Evolutionary conservation across 352 stramenopile species (phyloP), one percentile per base, ranked within the genome.

Genomic region (Phytophthora litchii): DNA sequence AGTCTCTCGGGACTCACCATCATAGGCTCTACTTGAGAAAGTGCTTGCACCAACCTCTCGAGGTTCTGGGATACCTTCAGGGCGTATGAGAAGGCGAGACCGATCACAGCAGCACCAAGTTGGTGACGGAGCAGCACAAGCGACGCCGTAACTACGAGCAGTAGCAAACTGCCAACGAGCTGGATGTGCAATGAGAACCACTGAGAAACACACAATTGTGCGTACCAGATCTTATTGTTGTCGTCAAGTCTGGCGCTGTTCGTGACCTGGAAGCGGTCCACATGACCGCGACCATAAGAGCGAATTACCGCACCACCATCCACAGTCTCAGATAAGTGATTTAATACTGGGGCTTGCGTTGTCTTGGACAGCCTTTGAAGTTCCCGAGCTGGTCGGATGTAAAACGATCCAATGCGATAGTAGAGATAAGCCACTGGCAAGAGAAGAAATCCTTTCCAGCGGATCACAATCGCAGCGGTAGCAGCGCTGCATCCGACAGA

Each of bases 1-100:
- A 98, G 76, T 19, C 91, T 76, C 54, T 97, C 93, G 0, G 96
- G 88, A 36, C 87, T 94, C 23, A 91, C 92, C 89, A 97, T 97
- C 53, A 51, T 95, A 55, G 44, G 76, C 54, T 85, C 69, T 10
- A 82, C 51, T n/a, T 67, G 60, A 6, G 63, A 77, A 25, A 73
- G 48, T 3, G 83, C 78, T 12, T 89, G 94, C 12, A 97, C 84
- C 1, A 92, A 61, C 9, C 80, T 79, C 63, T 98, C 94, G 0
- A 88, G 73, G 38, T 67, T 91, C 10, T 79, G 67, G 0, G 83
- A 93, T 13, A 98, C 86, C 44, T 94, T 91, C 9, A 93, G 69
- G 10, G 95, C 76, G 78, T 96, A 98, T 19, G 87, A 91, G 41
- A 98, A 94, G 2, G 96, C 70, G 4, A 98, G 62, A 10, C 80